Conservation (phyloP, 2,329 filamentous ascomycete species). For the Apiospora aurea region DNA sequence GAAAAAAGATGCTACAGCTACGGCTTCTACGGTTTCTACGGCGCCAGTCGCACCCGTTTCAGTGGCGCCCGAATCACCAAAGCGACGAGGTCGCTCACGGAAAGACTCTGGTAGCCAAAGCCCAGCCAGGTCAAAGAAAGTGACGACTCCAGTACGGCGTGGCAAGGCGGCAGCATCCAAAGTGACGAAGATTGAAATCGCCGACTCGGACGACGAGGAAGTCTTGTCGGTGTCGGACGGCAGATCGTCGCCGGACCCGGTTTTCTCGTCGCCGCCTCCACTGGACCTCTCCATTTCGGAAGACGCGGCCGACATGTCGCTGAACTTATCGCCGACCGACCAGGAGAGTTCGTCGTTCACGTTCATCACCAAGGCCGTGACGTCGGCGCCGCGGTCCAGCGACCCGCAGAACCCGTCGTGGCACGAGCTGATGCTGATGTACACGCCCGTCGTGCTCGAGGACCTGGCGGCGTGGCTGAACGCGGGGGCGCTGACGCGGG, state of each 20-base stretch:
- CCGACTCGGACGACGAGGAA: constrained; percentile 55
- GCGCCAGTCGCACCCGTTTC: background rate
- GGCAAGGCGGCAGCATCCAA: constrained; percentile 28
- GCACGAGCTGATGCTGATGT: constrained; percentile 93
- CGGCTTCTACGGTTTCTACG: background rate
- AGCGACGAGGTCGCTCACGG: constrained; percentile 49
- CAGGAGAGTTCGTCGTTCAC: constrained; percentile 56
- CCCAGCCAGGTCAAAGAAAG: constrained; percentile 26
- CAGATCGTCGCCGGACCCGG: constrained; percentile 44
- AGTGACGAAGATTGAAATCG: constrained; percentile 58
- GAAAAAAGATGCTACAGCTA: constrained; percentile 29
- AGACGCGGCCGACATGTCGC: constrained; percentile 51
- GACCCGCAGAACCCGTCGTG: constrained; percentile 69
- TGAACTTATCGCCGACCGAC: constrained; percentile 51
- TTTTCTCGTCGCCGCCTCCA: constrained; percentile 53
- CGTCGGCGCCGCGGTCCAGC: constrained; percentile 54
- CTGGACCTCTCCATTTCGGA: constrained; percentile 51
- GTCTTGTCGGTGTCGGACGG: constrained; percentile 42
- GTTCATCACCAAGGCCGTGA: constrained; percentile 63
- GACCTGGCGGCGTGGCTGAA: constrained; percentile 88
- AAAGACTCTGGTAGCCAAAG: constrained; percentile 40
- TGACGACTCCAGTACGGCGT: constrained; percentile 27
- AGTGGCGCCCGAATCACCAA: background rate
- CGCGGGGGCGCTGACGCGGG: constrained; percentile 66
- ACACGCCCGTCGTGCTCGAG: constrained; percentile 88